A percentile compares a stretch with the other conserved stretches of the same genome.
Evolutionary conservation across 768 basidiomycete genomes (phyloP).

Genomic region (Grammothele lineata): DNA sequence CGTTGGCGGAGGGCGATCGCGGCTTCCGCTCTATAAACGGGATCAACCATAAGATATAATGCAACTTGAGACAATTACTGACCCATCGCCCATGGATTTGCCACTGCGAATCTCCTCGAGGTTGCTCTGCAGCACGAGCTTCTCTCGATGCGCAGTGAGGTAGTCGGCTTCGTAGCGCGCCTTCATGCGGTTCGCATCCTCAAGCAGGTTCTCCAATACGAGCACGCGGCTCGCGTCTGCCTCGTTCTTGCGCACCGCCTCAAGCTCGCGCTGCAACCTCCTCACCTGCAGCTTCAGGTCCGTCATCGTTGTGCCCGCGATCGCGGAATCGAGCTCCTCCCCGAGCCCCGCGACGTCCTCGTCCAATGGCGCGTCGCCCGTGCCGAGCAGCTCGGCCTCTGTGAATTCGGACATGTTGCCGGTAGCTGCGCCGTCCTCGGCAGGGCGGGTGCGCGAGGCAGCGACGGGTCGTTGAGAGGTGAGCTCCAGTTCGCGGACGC

Average conservation of each 20-base stretch:
- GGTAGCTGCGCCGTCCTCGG: constrained; percentile 4
- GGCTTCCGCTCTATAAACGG: constrained; percentile 61
- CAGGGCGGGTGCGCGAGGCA: constrained; percentile 20
- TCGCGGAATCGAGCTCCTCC: constrained; percentile 84
- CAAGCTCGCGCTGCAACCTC: constrained; percentile 77
- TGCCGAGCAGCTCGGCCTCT: constrained; percentile 43
- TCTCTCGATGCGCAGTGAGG: constrained; percentile 77
- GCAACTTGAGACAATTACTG: no score
- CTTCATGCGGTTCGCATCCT: constrained; percentile 90
- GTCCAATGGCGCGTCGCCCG: constrained; percentile 26
- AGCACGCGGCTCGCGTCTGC: constrained; percentile 71
- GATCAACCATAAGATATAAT: constrained; percentile 3
- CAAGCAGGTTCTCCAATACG: constrained; percentile 87
- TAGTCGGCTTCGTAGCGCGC: constrained; percentile 86
- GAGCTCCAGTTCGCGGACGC: constrained; percentile 84
- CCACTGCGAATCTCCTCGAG: constrained; percentile 88
- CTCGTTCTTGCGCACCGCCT: constrained; percentile 67
- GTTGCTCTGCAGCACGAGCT: constrained; percentile 72
- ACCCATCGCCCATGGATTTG: constrained; percentile 83
- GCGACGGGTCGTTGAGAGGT: constrained; percentile 46
- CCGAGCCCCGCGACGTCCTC: constrained; percentile 63
- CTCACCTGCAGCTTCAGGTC: constrained; percentile 87
- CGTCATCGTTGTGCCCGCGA: constrained; percentile 83
- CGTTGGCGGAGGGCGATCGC: constrained; percentile 85
- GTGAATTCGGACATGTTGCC: constrained; percentile 27